Evolutionary conservation across 1,284 basidiomycete genomes (phyloP), one percentile per base, ranked within the genome.

Genomic region (Ustilago vetiveriae): DNA sequence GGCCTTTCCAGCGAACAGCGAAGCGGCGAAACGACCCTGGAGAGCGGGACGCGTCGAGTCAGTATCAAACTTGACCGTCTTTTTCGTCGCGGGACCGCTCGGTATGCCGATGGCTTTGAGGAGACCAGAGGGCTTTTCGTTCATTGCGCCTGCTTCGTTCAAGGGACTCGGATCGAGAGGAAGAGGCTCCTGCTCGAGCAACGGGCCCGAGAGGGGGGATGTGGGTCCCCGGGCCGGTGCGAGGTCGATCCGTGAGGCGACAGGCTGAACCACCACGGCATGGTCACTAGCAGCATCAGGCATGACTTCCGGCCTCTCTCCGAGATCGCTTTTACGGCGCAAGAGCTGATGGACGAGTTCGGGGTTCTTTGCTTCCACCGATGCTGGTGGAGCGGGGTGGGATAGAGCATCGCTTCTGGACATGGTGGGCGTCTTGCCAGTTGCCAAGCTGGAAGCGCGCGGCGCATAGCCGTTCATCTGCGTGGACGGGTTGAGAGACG

Each of bases 201-300:
- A 40, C 11, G 35, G 50, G 9, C 33, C 33, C 4, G 26, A 27
- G 14, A 41, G 17, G 14, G 55, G 30, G 6, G 46, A 43, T 16
- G 50, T 26, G 3, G 45, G 42, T 17, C 55, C 63, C 6, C 21
- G 37, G 3, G 41, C 46, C 11, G 63, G 56, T 4, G 63, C 55
- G 33, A 66, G 41, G 13, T 17, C 9, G 11, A 51, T 19, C 9
- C 53, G 68, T 19, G 68, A 57, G 5, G 57, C 24, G 16, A 62
- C 53, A 7, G 53, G 62, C 50, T 39, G 39, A 9, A 48, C 22
- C 3, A 36, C 65, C n/a, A 76, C 58, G 14, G 51, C 60, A 37
- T 72, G 64, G 37, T 76, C 74, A 40, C 74, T 76, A 1, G 74
- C 74, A 19, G 69, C 48, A 23, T 74, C 72, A 3, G 47, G 23